These are phyloP conservation scores for Psophocarpus tetragonolobus DNA, from an alignment of 306 rosid species.

Conservation along the genomic window DNA sequence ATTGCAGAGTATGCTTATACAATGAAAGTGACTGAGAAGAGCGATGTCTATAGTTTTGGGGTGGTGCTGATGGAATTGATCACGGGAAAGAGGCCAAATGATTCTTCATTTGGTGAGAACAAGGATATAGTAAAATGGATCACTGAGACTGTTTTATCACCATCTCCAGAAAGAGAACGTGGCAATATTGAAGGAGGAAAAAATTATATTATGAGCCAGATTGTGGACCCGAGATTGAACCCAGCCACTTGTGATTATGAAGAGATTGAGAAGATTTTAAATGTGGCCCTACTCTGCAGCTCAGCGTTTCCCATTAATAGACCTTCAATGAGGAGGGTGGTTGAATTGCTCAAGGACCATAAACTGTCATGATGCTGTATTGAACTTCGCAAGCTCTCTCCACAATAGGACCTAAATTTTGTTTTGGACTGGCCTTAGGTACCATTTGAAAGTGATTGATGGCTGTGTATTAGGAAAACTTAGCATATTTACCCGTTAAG, in stretches of 20 bases:
- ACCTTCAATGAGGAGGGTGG: conserved; percentile 82
- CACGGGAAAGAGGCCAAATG: conserved; percentile 80
- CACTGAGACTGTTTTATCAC: conserved; percentile 43
- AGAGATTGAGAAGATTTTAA: conserved; percentile 62
- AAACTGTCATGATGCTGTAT: conserved; percentile 27
- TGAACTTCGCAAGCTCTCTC: background rate
- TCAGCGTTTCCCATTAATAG: conserved; percentile 63
- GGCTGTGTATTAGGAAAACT: conserved; percentile 13
- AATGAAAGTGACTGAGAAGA: conserved; percentile 70
- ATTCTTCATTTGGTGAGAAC: conserved; percentile 65
- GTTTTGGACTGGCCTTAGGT: background rate
- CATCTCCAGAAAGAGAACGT: conserved; percentile 22
- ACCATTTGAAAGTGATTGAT: conserved; percentile 25
- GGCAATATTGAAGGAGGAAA: background rate
- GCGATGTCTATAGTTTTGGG: conserved; percentile 85
- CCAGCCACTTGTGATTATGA: conserved; percentile 41
- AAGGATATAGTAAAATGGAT: conserved; percentile 81
- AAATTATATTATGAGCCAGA: conserved; percentile 21
- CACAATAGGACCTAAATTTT: background rate
- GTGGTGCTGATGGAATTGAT: conserved; percentile 75
- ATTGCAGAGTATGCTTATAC: conserved; percentile 70
- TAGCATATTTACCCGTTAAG: background rate
- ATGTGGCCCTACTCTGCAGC: conserved; percentile 75
- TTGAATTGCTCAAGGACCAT: conserved; percentile 63
- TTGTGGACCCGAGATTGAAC: conserved; percentile 64